A percentile compares a stretch with the other conserved stretches of the same genome.
These are phyloP conservation scores for Pyricularia sp. DNA, from an alignment of 2,329 filamentous ascomycete genomes.

Conservation along the genomic window DNA sequence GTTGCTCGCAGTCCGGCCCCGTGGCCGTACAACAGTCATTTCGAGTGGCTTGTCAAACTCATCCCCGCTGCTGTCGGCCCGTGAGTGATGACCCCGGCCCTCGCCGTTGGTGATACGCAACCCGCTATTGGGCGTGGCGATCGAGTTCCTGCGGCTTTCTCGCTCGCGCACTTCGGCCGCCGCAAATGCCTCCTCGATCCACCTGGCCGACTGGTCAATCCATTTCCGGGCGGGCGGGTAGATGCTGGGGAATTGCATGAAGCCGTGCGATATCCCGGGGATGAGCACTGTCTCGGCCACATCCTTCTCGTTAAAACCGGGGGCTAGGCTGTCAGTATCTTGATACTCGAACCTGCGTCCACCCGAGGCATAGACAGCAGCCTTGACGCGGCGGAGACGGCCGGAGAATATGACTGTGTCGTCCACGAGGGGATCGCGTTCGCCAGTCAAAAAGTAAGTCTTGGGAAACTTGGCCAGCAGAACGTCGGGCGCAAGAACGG, in stretches of 20 bases:
- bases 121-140: slow-evolving; percentile 1
- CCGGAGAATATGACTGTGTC: slow-evolving; percentile 96
- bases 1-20: slow-evolving; percentile 4
- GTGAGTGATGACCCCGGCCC: slow-evolving; percentile 33
- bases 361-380: slow-evolving; percentile 37
- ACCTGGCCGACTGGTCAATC: slow-evolving; percentile 66
- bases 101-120: slow-evolving; percentile 12
- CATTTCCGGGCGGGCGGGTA: slow-evolving; percentile 89
- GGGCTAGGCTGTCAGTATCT: slow-evolving; percentile 30
- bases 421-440: slow-evolving; percentile 90
- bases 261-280: slow-evolving; percentile 86
- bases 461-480: slow-evolving; percentile 84
- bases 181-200: slow-evolving; percentile 72
- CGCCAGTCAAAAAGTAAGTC: slow-evolving; percentile 87
- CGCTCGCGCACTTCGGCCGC: slow-evolving; percentile 33
- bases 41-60: slow-evolving; percentile 69
- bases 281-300: slow-evolving; percentile 76
- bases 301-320: slow-evolving; percentile 62
- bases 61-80: slow-evolving; percentile 60
- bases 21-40: slow-evolving; percentile 60
- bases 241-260: slow-evolving; percentile 79
- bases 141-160: slow-evolving; percentile 15
- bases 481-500: slow-evolving; percentile 77
- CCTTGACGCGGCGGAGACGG: slow-evolving; percentile 70
- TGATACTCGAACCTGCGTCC: slow-evolving; percentile 42